Evolutionary conservation across 202 grass and related monocot genomes (phyloP).

Genomic region (Bolboschoenoplectus hybrid): DNA sequence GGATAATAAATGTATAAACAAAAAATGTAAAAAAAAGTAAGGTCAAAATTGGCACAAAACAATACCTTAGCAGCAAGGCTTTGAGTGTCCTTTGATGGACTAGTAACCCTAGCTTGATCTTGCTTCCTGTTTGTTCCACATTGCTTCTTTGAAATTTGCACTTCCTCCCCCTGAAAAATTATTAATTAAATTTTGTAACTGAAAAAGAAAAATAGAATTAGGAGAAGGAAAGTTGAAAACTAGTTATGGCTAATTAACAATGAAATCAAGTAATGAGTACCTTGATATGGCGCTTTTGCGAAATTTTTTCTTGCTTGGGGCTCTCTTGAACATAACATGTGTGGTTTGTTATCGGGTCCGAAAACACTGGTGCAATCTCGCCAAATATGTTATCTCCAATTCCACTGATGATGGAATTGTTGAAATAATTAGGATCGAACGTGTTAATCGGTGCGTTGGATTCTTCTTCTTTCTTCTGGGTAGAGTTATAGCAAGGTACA

Average conservation of each 20-base stretch:
- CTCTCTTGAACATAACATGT: conserved; percentile 4
- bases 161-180: conserved; percentile 35
- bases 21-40: background rate
- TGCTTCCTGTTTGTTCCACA: conserved; percentile 42
- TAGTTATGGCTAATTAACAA: background rate
- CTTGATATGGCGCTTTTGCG: conserved; percentile 8
- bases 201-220: conserved; percentile 6
- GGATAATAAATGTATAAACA: background rate
- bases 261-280: background rate
- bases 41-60: background rate
- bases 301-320: background rate
- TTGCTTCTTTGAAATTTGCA: conserved; percentile 46
- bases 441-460: background rate
- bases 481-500: background rate
- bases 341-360: background rate
- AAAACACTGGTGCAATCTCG: background rate
- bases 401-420: background rate
- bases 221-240: background rate
- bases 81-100: conserved; percentile 46
- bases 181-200: background rate
- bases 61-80: conserved; percentile 60
- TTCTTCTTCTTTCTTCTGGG: conserved; percentile 6
- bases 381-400: background rate
- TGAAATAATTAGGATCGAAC: conserved; percentile 28
- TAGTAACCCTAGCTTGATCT: conserved; percentile 22